Conservation (phyloP, 2,329 filamentous ascomycete genomes). For the Alternaria conjuncta region DNA sequence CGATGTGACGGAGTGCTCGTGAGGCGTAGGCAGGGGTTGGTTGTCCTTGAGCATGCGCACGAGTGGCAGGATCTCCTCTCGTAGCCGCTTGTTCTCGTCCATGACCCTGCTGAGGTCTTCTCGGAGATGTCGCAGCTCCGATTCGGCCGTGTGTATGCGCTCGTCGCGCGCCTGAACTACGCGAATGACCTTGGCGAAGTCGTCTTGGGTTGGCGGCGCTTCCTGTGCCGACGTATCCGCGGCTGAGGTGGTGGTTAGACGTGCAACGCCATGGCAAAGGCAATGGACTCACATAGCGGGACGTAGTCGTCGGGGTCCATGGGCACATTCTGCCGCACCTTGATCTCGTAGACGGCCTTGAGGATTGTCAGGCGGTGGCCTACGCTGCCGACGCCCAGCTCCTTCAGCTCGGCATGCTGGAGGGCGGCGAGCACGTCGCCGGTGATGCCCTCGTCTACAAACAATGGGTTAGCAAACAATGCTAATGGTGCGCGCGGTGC, state of each 20-base stretch:
- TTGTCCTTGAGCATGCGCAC: conserved; percentile 91
- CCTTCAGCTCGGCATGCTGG: conserved; percentile 90
- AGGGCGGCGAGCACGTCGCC: conserved; percentile 89
- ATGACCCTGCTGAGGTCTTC: conserved; percentile 58
- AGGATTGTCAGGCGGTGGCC: conserved; percentile 94
- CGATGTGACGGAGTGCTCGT: conserved; percentile 45
- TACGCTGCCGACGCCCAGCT: conserved; percentile 91
- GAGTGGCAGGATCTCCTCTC: conserved; percentile 90
- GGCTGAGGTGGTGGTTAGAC: conserved; percentile 60
- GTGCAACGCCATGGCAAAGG: background rate
- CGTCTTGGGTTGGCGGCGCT: conserved; percentile 86
- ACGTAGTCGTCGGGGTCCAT: conserved; percentile 94
- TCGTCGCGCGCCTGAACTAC: conserved; percentile 90
- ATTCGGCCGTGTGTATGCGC: conserved; percentile 81
- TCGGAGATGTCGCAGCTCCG: conserved; percentile 78
- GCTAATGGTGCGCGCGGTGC: background rate
- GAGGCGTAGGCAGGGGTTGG: conserved; percentile 69
- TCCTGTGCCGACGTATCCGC: conserved; percentile 88
- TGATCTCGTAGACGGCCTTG: conserved; percentile 95
- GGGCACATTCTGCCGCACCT: conserved; percentile 89
- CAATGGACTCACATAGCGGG: conserved; percentile 74
- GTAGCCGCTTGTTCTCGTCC: conserved; percentile 85
- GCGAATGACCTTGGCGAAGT: conserved; percentile 88
- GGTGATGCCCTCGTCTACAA: conserved; percentile 86
- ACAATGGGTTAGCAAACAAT: conserved; percentile 16